phyloP scores from a whole-genome alignment of 169 alveolate species.

The Plasmodium blacklocki region DNA sequence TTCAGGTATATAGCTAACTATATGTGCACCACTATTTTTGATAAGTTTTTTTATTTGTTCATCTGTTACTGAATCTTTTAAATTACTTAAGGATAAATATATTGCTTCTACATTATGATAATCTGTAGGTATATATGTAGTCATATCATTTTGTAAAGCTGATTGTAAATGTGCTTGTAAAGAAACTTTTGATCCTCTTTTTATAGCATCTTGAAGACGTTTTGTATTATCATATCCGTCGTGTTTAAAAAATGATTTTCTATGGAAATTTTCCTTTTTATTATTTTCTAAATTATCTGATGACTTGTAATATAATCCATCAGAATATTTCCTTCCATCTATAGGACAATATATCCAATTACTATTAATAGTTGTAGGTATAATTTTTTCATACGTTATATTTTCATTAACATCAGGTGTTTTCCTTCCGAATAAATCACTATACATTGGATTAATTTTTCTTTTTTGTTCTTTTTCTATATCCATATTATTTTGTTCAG shows the following conservation, averaged over 20 bases:
- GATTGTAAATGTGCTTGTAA: conserved; percentile 56
- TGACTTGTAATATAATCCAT: not conserved
- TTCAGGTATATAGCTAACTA: conserved; percentile 67
- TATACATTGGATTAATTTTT: conserved; percentile 64
- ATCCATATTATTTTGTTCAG: conserved; percentile 1
- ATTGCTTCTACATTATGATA: conserved; percentile 38
- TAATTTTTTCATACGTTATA: conserved; percentile 34
- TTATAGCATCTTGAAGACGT: conserved; percentile 55
- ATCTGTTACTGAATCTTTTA: conserved; percentile 58
- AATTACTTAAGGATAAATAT: conserved; percentile 24
- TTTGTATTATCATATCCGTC: conserved; percentile 58
- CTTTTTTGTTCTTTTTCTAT: conserved; percentile 56
- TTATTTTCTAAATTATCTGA: conserved; percentile 30
- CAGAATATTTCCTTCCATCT: conserved; percentile 32
- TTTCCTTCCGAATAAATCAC: conserved; percentile 74
- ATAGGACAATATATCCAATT: conserved; percentile 68
- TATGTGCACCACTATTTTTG: conserved; percentile 41
- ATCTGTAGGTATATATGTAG: conserved; percentile 3
- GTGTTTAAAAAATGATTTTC: conserved; percentile 47
- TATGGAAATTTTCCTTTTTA: conserved; percentile 44
- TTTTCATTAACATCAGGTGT: conserved; percentile 64
- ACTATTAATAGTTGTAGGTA: conserved; percentile 52
- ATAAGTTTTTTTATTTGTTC: conserved; percentile 48
- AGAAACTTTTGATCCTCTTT: conserved; percentile 46
- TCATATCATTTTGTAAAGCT: conserved; percentile 27